Evolutionary conservation across 2,329 filamentous ascomycete species (phyloP), one percentile per base, ranked within the genome.

Genomic region (Sphaerulina vaccinii): DNA sequence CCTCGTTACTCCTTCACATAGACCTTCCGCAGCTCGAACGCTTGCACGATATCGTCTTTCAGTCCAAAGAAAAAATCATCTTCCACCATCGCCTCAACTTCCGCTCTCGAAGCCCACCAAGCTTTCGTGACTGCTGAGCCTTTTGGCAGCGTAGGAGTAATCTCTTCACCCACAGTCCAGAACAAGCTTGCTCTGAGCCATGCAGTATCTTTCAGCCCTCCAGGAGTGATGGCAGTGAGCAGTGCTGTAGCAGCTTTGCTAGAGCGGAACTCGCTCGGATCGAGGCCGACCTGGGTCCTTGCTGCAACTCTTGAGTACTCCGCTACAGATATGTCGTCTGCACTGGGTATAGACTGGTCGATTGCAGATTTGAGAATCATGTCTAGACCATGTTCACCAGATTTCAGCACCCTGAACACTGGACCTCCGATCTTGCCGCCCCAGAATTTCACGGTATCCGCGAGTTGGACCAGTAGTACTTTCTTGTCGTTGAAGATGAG

Each of bases 401-500:
- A 10, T 7, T 37, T 18, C 5, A 51, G 21, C 1, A 57, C 29
- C 21, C 55, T 36, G 44, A 52, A 57, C 9, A 57, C 45, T 5
- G 55, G 55, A 1, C 40, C 42, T 1, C 55, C 55, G 24, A 52
- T 16, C 35, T 49, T 54, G 22, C 44, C 42, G 13, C 37, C 39
- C 52, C 52, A 57, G 5, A 46, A 54, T 22, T 55, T 55, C 22
- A 51, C 29, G 4, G 51, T 47, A 21, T 50, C 45, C 2, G 41
- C 36, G 9, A 51, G 51, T 10, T 42, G 44, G 8, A 55, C 41
- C 9, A 57, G 49, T 9, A 57, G 46, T 2, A 57, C 49, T 15
- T 54, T 47, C 36, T 57, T 43, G 33, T 57, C 45, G 52, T 57
- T 41, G 41, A 57, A 57, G 13, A 57, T 53, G 2, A 57, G 45